Percentiles rank a stretch among this genome's conserved stretches.
phyloP scores from a whole-genome alignment of 768 basidiomycete species.

The Trametes gibbosa region DNA sequence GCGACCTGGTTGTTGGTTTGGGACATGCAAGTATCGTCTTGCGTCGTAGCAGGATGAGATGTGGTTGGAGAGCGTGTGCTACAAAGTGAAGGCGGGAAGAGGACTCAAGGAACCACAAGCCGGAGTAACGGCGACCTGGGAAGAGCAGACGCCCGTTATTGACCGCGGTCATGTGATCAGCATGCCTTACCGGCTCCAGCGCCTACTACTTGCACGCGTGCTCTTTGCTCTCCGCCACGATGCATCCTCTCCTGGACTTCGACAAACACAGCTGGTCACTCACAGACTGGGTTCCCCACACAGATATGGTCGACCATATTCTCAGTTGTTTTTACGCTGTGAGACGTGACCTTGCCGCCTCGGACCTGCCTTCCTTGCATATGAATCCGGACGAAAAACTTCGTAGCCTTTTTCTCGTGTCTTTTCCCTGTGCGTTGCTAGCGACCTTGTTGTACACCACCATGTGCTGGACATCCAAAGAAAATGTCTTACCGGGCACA shows the following conservation, averaged over 20 bases:
- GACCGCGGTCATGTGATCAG: neutral
- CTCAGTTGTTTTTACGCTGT: neutral
- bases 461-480: neutral
- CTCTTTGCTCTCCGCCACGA: neutral
- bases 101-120: neutral
- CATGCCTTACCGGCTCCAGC: neutral
- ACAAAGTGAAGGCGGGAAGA: neutral
- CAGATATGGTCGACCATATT: neutral
- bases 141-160: neutral
- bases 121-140: neutral
- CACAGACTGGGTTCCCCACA: neutral
- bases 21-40: slow-evolving; percentile 33
- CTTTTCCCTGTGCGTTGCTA: neutral
- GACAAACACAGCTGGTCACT: neutral
- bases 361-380: neutral
- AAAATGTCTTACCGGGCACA: neutral
- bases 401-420: neutral
- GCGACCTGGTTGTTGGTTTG: slow-evolving; percentile 52
- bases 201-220: neutral
- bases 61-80: neutral
- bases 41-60: neutral
- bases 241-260: neutral
- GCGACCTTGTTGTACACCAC: neutral
- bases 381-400: neutral
- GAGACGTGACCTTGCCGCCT: neutral